Base-by-base conservation (phyloP, 495 filamentous ascomycete species). In the Aspergillus cavernicola region DNA sequence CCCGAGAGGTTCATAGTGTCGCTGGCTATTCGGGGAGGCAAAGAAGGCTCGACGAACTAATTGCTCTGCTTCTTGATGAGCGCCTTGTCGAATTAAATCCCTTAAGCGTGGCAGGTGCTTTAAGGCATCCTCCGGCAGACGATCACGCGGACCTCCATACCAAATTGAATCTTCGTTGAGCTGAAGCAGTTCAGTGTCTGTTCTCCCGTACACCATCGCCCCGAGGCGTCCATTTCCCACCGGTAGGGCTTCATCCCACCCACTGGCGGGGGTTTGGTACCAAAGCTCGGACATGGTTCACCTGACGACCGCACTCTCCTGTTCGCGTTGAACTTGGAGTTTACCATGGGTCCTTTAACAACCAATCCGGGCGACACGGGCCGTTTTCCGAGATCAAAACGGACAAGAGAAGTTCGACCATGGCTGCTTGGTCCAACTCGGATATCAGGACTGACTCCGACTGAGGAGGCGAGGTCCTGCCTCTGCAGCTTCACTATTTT, bases 131-230 rank as follows among this genome's bases (percentile, higher is more conserved):
- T 53, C 60, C 12, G 73, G 75, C 26, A 69, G 72, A 16, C 78
- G 68, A 50, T 79, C 62, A 58, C 76, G 71, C 19, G 66, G 66
- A 12, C 66, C 69, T 31, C 78, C 79, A 58, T 72, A 77, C 79
- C 76, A 80, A 9, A 81, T 62, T 6, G 76, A 76, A 52, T 81
- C 74, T 49, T 83, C 79, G 47, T 80, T 82, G 20, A 83, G 57
- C 9, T 66, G 62, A n/a, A 81, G 50, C 50, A 75, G 61, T 50
- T 81, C 79, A 7, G 66, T 70, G 16, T 63, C 60, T 28, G 69
- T 68, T 41, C 66, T 61, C 23, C 78, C 80, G 53, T 71, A 74
- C 24, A 83, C 62, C 62, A 76, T 69, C 24, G 72, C 77, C 5
- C 77, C 80, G 9, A 82, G 64, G 24, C 78, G 66, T 26, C 78